Percentiles rank a stretch among this genome's conserved stretches.
Conservation (phyloP, 495 filamentous ascomycete species). For the Stereocaulon alpinum region DNA sequence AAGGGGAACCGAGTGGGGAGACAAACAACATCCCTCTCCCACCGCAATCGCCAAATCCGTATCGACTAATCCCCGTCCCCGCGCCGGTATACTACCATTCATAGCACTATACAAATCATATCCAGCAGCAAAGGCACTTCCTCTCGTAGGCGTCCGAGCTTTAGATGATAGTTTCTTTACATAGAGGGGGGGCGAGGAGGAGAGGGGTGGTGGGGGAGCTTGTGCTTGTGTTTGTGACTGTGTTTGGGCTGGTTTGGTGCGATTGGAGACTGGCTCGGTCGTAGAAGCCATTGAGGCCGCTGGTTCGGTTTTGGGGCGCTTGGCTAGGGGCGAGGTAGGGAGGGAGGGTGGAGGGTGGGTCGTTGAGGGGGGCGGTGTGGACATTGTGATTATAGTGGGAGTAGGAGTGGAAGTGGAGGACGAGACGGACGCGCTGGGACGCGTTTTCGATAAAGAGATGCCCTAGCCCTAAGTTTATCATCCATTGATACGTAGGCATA, state of each 20-base stretch:
- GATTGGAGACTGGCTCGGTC: slow-evolving; percentile 26
- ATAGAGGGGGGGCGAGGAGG: slow-evolving; percentile 49
- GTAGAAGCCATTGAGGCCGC: slow-evolving; percentile 23
- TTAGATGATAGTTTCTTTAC: slow-evolving; percentile 75
- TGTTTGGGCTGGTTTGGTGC: background rate
- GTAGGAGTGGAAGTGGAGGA: background rate
- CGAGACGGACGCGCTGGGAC: slow-evolving; percentile 5
- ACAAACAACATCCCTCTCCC: slow-evolving; percentile 75
- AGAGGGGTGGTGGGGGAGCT: slow-evolving; percentile 22
- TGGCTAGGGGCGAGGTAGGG: slow-evolving; percentile 52
- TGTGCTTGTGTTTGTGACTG: too few relatives aligned
- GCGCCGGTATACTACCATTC: slow-evolving; percentile 61
- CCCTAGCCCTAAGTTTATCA: background rate
- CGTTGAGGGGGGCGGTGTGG: slow-evolving; percentile 17
- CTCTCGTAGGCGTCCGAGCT: slow-evolving; percentile 71
- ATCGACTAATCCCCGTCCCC: slow-evolving; percentile 77
- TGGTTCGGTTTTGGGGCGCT: slow-evolving; percentile 45
- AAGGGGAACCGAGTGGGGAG: too few relatives aligned
- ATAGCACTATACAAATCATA: slow-evolving; percentile 82
- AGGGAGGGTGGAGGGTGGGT: slow-evolving; percentile 36
- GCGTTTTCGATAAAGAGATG: background rate
- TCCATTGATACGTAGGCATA: too few relatives aligned
- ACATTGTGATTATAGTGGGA: slow-evolving; percentile 5
- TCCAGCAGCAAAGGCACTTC: slow-evolving; percentile 80
- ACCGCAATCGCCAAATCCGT: slow-evolving; percentile 86